Conservation (phyloP, 179 eudicot species). For the Beta corolliflora region DNA sequence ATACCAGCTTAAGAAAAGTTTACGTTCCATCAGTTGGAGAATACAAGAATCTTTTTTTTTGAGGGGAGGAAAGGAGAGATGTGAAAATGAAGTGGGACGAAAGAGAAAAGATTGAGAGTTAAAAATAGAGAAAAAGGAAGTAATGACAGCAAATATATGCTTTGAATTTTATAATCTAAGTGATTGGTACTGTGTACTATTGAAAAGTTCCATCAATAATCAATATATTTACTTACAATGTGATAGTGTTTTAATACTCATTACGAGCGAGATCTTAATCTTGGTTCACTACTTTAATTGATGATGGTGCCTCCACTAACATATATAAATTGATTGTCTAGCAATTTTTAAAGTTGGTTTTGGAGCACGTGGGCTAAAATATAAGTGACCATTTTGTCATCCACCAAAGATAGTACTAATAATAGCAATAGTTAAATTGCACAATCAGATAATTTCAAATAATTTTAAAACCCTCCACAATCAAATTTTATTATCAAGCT, state of each 20-base stretch:
- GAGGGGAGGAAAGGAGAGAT: background rate
- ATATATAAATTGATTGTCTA: background rate
- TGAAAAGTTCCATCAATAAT: background rate
- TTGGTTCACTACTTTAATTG: constrained; percentile 17
- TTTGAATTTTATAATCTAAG: background rate
- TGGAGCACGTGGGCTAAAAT: constrained; percentile 17
- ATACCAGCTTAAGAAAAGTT: constrained; percentile 26
- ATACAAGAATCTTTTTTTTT: constrained; percentile 7
- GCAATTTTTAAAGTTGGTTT: background rate
- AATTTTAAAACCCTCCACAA: no score
- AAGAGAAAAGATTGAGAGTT: background rate
- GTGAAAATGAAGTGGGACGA: background rate
- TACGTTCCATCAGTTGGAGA: constrained; percentile 27
- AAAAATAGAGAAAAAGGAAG: no score
- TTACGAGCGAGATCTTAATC: constrained; percentile 12
- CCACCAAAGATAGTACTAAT: background rate
- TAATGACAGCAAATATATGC: constrained; percentile 33
- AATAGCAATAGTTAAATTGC: no score
- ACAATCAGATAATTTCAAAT: no score
- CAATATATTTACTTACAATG: constrained; percentile 4
- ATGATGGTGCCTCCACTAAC: constrained; percentile 22
- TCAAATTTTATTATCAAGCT: no score
- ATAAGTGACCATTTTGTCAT: background rate
- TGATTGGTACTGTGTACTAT: background rate
- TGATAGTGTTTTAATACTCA: constrained; percentile 13